phyloP scores from a whole-genome alignment of 2,329 filamentous ascomycete species.

The Fusarium graminum region DNA sequence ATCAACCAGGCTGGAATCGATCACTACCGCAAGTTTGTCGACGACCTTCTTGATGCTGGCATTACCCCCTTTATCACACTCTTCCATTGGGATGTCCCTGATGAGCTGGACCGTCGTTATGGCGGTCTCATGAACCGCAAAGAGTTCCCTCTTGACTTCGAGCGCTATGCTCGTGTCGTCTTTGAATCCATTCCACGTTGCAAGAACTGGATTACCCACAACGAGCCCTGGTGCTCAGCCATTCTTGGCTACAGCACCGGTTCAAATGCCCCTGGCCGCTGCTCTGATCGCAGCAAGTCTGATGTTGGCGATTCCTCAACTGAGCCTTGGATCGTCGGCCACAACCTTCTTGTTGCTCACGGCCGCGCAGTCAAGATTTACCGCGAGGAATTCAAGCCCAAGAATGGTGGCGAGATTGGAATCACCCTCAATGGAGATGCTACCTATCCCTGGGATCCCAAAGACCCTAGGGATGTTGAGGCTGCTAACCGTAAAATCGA shows the following conservation, averaged over 20 bases:
- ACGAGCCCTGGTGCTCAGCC: constrained; percentile 88
- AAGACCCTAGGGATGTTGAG: constrained; percentile 79
- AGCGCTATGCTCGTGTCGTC: constrained; percentile 80
- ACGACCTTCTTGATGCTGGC: constrained; percentile 80
- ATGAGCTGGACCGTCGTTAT: constrained; percentile 82
- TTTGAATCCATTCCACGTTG: constrained; percentile 82
- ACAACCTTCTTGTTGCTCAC: constrained; percentile 84
- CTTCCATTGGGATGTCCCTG: constrained; percentile 90
- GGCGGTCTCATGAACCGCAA: constrained; percentile 83
- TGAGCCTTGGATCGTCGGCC: constrained; percentile 86
- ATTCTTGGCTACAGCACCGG: constrained; percentile 85
- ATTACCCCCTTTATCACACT: constrained; percentile 87
- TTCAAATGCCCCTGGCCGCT: constrained; percentile 84
- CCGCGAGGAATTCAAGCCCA: constrained; percentile 82
- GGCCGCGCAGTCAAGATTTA: constrained; percentile 85
- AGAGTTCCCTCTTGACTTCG: constrained; percentile 86
- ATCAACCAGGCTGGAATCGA: constrained; percentile 82
- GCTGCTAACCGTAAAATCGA: constrained; percentile 86
- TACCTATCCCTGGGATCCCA: constrained; percentile 84
- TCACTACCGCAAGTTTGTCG: constrained; percentile 83
- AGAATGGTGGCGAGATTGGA: constrained; percentile 80
- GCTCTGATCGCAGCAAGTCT: constrained; percentile 79
- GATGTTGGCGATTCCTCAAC: constrained; percentile 78
- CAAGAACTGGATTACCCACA: constrained; percentile 91
- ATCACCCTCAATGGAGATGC: constrained; percentile 91